These are phyloP conservation scores for Fusarium scirpi DNA, from an alignment of 2,329 filamentous ascomycete genomes.

Conservation along the genomic window DNA sequence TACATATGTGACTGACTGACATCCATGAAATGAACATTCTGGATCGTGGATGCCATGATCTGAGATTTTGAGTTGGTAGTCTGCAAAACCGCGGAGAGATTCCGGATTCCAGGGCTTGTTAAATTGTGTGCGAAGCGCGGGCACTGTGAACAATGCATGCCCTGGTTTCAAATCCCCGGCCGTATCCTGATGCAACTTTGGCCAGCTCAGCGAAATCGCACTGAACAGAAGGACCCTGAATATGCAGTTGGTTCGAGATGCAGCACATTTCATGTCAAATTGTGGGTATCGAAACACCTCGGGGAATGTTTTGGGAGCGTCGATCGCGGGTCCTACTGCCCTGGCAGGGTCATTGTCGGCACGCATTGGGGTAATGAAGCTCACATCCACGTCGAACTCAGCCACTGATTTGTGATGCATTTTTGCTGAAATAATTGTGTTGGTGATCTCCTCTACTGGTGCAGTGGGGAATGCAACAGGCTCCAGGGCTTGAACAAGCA, in stretches of 20 bases:
- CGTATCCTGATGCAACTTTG: slow-evolving; percentile 19
- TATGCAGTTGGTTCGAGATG: slow-evolving; percentile 47
- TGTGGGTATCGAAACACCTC: slow-evolving; percentile 31
- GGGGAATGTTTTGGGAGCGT: slow-evolving; percentile 30
- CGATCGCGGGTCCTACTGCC: slow-evolving; percentile 34
- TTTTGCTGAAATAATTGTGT: slow-evolving; percentile 24
- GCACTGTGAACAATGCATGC: slow-evolving; percentile 23
- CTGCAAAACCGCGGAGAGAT: slow-evolving; percentile 21
- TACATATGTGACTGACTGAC: background rate
- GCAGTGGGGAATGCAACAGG: slow-evolving; percentile 28
- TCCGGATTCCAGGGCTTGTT: slow-evolving; percentile 22
- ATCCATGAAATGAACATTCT: background rate
- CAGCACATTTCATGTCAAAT: slow-evolving; percentile 19
- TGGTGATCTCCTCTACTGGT: slow-evolving; percentile 32
- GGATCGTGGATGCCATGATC: slow-evolving; percentile 41
- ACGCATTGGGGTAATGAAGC: slow-evolving; percentile 7
- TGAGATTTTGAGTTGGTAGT: slow-evolving; percentile 26
- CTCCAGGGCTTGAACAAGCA: slow-evolving; percentile 38
- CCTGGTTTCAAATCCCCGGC: slow-evolving; percentile 9
- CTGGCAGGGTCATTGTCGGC: slow-evolving; percentile 40
- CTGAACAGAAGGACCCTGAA: slow-evolving; percentile 31
- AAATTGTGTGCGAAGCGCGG: slow-evolving; percentile 26
- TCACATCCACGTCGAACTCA: slow-evolving; percentile 12
- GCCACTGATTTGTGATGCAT: slow-evolving; percentile 26
- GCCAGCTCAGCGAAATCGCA: slow-evolving; percentile 21